Evolutionary conservation across 805 yeast species (phyloP), one percentile per base, ranked within the genome.

Genomic region (Monosporozyma aerobia): DNA sequence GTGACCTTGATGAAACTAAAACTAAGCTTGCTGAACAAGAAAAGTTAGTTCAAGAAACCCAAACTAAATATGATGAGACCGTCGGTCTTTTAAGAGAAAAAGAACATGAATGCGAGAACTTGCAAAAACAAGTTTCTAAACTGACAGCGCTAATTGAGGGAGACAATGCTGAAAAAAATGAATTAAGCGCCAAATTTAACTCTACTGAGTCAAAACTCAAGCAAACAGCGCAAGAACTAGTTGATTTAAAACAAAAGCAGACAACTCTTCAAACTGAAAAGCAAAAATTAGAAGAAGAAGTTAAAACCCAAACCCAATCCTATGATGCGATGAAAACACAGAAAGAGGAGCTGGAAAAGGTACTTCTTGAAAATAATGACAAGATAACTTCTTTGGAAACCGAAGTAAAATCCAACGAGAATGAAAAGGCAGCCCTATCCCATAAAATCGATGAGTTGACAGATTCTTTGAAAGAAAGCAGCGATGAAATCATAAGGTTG

Each of bases 201-300:
- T 13, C 44, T 23, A 29, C 45, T 25, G 51, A 53, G 49, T 47
- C 50, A 5, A 40, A 53, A 47, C 50, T 44, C n/a, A 29, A 46
- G 25, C 44, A 27, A 14, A 22, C 16, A 22, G 49, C 49, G 25
- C 13, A 14, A 14, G n/a, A 13, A 14, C 32, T 43, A 14, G 49
- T 40, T 13, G 37, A 48, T 30, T 40, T 56, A 25, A 48, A 55
- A 27, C 54, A 51, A 44, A 55, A 55, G 41, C 54, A 51, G 2
- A 51, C 51, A n/a, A 39, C 23, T n/a, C 19, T 52, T 3, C 22
- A 52, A 23, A 11, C 37, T 9, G 45, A 47, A 16, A 46, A 25
- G 22, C n/a, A 22, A 23, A 3, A 43, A 2, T n/a, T 43, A 23
- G n/a, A 43, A 23, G n/a, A 44, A 13, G 44, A 35, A 11, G 40